These are phyloP conservation scores for Gleditsia sinensis DNA, from an alignment of 306 rosid genomes.

Conservation along the genomic window DNA sequence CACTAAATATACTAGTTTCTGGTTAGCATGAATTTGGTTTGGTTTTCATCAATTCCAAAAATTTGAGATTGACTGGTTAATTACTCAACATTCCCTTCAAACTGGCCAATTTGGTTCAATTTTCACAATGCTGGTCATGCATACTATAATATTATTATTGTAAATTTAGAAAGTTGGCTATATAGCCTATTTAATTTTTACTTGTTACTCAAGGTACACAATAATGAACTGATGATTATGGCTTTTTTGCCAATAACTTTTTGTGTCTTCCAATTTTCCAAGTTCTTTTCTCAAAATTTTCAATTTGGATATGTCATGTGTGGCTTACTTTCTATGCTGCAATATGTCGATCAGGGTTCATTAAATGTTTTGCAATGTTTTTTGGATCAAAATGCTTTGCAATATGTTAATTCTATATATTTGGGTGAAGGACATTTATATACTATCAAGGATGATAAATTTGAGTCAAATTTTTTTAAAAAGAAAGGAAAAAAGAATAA, in stretches of 20 bases:
- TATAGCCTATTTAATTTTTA: background rate
- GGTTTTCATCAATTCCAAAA: background rate
- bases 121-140: too few relatives aligned
- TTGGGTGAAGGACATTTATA: background rate
- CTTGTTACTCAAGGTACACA: background rate
- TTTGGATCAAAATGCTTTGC: background rate
- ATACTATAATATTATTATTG: too few relatives aligned
- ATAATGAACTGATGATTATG: too few relatives aligned
- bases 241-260: conserved; percentile 61
- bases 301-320: conserved; percentile 17
- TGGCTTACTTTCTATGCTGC: conserved; percentile 8
- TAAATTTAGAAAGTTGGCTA: background rate
- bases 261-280: conserved; percentile 90
- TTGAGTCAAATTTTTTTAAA: background rate
- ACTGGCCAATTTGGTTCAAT: background rate
- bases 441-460: background rate
- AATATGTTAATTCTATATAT: conserved; percentile 1
- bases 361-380: conserved; percentile 8
- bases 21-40: too few relatives aligned
- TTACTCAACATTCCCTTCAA: background rate
- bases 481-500: background rate
- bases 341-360: background rate
- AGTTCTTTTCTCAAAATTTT: conserved; percentile 57
- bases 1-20: too few relatives aligned
- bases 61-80: conserved; percentile 8